A percentile compares a stretch with the other conserved stretches of the same genome.
phyloP scores from a whole-genome alignment of 305 asterid species.

The Fraxinus xanthoxyloides region DNA sequence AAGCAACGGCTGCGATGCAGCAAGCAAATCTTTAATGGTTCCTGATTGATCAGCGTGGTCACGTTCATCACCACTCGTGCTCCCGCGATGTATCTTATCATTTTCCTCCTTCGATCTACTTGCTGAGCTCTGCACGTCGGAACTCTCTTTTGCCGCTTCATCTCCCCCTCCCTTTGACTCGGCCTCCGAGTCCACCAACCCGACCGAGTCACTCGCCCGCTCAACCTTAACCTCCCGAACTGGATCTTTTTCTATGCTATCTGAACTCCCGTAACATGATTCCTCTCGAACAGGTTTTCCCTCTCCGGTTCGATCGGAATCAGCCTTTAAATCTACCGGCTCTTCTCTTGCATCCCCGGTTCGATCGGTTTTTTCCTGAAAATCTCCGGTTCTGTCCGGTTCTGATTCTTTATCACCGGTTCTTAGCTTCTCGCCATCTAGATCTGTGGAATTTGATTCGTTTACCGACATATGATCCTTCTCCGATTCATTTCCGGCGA shows the following conservation, averaged over 20 bases:
- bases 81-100: conserved; percentile 52
- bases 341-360: conserved; percentile 38
- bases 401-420: conserved; percentile 36
- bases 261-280: conserved; percentile 68
- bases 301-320: conserved; percentile 27
- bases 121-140: conserved; percentile 73
- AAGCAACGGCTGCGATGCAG: conserved; percentile 57
- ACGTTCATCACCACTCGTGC: conserved; percentile 47
- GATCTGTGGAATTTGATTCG: conserved; percentile 70
- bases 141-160: conserved; percentile 48
- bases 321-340: conserved; percentile 27
- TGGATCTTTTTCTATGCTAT: conserved; percentile 38
- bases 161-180: conserved; percentile 55
- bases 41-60: conserved; percentile 53
- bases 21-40: conserved; percentile 43
- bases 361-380: not conserved
- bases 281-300: conserved; percentile 39
- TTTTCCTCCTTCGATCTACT: conserved; percentile 56
- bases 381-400: conserved; percentile 35
- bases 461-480: conserved; percentile 52
- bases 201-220: conserved; percentile 44
- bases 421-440: conserved; percentile 40
- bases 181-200: conserved; percentile 48
- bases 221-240: conserved; percentile 35
- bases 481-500: conserved; percentile 32